phyloP scores from a whole-genome alignment of 2,329 filamentous ascomycete genomes.

The Ascochyta fabae region DNA sequence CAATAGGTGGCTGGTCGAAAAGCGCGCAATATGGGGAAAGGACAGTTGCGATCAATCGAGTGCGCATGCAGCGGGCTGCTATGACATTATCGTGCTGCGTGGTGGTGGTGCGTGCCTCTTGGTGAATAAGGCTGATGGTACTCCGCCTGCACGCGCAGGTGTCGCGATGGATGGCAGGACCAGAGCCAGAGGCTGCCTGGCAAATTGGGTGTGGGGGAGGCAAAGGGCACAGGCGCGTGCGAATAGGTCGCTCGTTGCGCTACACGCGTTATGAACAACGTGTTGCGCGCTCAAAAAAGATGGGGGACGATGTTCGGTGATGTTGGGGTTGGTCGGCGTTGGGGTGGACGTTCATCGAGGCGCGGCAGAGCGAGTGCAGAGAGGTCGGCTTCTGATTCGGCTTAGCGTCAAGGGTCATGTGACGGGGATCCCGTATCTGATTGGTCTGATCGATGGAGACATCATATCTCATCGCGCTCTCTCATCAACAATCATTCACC shows the following conservation, averaged over 20 bases:
- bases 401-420: conserved; percentile 26
- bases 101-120: conserved; percentile 34
- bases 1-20: conserved; percentile 19
- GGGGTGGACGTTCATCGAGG: conserved; percentile 23
- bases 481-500: conserved; percentile 1
- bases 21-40: conserved; percentile 33
- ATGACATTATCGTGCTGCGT: conserved; percentile 46
- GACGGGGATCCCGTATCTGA: conserved; percentile 2
- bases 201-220: conserved; percentile 36
- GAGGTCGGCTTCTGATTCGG: background rate
- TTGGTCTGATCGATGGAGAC: conserved; percentile 8
- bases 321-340: conserved; percentile 40
- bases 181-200: conserved; percentile 20
- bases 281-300: conserved; percentile 46
- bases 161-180: conserved; percentile 40
- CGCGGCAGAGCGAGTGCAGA: conserved; percentile 17
- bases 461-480: background rate
- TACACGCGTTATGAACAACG: conserved; percentile 46
- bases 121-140: conserved; percentile 43
- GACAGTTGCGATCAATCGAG: conserved; percentile 30
- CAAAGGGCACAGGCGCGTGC: conserved; percentile 36
- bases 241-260: conserved; percentile 22
- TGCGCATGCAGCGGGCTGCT: conserved; percentile 37
- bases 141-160: conserved; percentile 33
- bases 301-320: conserved; percentile 43